Evolutionary conservation across 139 green algal genomes (phyloP), one percentile per base, ranked within the genome.

Genomic region (Trebouxia sp.): DNA sequence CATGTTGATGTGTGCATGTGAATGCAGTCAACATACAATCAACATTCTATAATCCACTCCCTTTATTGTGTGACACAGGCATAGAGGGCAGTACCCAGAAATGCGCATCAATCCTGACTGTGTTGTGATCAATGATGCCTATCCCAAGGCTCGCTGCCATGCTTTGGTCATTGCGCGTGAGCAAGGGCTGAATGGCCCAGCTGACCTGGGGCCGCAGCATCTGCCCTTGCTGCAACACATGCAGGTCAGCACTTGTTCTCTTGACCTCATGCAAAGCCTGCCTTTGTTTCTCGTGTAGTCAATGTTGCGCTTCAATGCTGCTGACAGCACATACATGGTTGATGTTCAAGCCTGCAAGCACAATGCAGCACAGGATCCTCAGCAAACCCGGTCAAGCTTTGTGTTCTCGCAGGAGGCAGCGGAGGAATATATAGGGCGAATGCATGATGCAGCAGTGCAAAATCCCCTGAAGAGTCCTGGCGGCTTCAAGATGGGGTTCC

Each of bases 401-500:
- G n/a, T n/a, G n/a, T n/a, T n/a, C n/a, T n/a, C 20, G 62, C 62
- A 72, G 62, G 37, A 1, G 24, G 62, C 62, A 22, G 62, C n/a
- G 24, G 62, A 72, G 32, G 32, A 35, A 10, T 72, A 72, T 45
- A 24, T 6, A 28, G 32, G 28, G 5, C 42, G 0, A 8, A 43
- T 72, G 32, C 62, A 45, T 22, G 15, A 6, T 26, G 9, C 32
- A 30, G 24, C 26, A 1, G 32, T 32, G 26, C 32, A 4, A n/a
- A 3, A 70, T 8, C 10, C 58, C 41, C 10, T 14, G 12, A 5
- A 22, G 8, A 8, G 30, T 28, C n/a, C 45, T 17, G 30, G 72
- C 20, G n/a, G 26, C 26, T 96, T 95, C 79, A 84, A 76, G 17
- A 43, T 91, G 2, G 94, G 94, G 62, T 98, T 97, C 78, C 94